Evolutionary conservation across 2,329 filamentous ascomycete genomes (phyloP), one percentile per base, ranked within the genome.

Genomic region (Penicillium sp.): DNA sequence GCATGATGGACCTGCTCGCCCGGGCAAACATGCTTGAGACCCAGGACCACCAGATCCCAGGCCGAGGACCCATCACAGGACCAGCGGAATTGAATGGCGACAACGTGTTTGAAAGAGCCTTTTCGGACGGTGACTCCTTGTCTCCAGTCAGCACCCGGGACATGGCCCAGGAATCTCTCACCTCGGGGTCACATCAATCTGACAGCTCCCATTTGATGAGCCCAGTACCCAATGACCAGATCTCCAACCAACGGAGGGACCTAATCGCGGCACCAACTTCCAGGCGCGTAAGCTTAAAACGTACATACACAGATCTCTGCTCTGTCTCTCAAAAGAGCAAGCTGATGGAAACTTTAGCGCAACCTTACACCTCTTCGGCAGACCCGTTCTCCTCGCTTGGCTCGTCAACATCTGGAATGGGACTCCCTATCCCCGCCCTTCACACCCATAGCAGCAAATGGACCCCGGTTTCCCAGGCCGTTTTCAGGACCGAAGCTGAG

Each of bases 401-500:
- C 40, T 67, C 69, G 39, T 72, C 73, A 38, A 64, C 67, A 18
- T 57, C 70, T 48, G 71, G 74, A 48, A 63, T 74, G 50, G 71
- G 73, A 40, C 80, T 72, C 22, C 66, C 66, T 14, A 64, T 67
- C 11, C 78, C 87, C 14, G 79, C 82, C 9, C 82, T 90, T n/a
- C 93, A 97, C 72, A 89, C 89, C 8, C 92, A 97, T 73, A 89
- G 90, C 54, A 94, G 90, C 65, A 86, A 94, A 72, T 96, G 92
- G 86, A 87, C 89, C 13, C 92, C 92, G 7, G 90, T 91, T 40
- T 90, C 93, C 5, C 94, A 99, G 72, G 94, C 94, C 49, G 97
- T 99, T 53, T 99, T 99, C 71, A 95, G 93, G 7, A 99, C 94
- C n/a, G 90, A 96, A 72, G 83, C 89, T 13, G 86, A 88, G 59